phyloP scores from a whole-genome alignment of 139 green algal genomes.

The Asterochloris sp. region DNA sequence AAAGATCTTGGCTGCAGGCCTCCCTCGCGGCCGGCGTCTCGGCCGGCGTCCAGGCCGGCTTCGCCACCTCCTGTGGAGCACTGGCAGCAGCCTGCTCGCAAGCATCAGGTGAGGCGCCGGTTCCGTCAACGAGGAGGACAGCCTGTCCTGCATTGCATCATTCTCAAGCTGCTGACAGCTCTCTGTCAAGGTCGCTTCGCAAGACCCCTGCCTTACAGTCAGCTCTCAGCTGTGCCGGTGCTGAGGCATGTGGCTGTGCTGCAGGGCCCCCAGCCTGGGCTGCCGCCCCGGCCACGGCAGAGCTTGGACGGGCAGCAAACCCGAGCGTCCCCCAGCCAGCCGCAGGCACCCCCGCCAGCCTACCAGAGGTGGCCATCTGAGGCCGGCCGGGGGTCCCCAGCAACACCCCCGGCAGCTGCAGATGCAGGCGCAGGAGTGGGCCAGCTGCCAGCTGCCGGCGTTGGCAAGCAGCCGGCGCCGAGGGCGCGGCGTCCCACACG shows the following conservation, averaged over 20 bases:
- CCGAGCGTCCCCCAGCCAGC: neutral
- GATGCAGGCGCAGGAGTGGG: neutral
- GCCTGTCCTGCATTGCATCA: too few relatives aligned
- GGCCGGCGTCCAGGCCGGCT: neutral
- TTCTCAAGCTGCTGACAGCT: too few relatives aligned
- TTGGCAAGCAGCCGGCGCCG: neutral
- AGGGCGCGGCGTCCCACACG: neutral
- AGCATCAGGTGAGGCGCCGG: too few relatives aligned
- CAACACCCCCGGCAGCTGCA: neutral
- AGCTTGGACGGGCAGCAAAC: neutral
- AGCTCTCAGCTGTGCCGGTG: neutral
- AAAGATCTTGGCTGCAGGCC: neutral
- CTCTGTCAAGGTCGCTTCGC: too few relatives aligned
- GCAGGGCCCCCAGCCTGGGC: conserved; percentile 2
- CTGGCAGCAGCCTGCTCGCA: too few relatives aligned
- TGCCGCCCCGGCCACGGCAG: neutral
- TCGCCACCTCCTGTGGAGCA: neutral
- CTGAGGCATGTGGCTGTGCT: neutral
- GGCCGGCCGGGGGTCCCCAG: neutral
- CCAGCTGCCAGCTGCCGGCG: neutral
- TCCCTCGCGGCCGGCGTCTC: neutral
- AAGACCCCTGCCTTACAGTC: too few relatives aligned
- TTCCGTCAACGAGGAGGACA: too few relatives aligned
- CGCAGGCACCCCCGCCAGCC: neutral
- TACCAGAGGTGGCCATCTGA: neutral